Conservation (phyloP, 2,329 filamentous ascomycete species). For the Aspergillus unguis region DNA sequence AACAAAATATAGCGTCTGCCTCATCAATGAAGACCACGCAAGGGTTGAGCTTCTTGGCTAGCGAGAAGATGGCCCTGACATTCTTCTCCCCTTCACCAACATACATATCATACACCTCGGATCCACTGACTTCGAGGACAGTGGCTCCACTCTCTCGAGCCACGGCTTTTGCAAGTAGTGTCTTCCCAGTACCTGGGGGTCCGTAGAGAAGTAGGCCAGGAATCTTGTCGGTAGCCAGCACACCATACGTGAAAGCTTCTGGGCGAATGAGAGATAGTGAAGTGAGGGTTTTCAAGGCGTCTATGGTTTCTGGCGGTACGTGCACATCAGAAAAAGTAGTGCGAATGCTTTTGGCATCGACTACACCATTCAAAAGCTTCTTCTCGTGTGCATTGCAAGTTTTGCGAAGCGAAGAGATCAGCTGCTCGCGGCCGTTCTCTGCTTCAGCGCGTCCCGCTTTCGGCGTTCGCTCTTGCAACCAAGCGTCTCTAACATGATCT, state of each 20-base stretch:
- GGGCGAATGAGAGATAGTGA: slow-evolving; percentile 81
- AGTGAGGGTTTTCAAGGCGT: slow-evolving; percentile 83
- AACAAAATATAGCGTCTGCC: slow-evolving; percentile 85
- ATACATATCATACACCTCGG: slow-evolving; percentile 93
- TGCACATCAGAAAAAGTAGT: slow-evolving; percentile 88
- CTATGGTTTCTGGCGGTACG: slow-evolving; percentile 74
- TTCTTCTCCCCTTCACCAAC: slow-evolving; percentile 97
- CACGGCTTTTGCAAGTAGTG: slow-evolving; percentile 61
- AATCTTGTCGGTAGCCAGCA: slow-evolving; percentile 85
- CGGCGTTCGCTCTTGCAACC: slow-evolving; percentile 34
- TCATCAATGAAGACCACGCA: slow-evolving; percentile 97
- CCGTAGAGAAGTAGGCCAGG: slow-evolving; percentile 86
- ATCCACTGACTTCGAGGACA: slow-evolving; percentile 79
- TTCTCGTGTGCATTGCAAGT: slow-evolving; percentile 75
- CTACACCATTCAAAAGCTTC: slow-evolving; percentile 74
- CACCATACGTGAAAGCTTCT: slow-evolving; percentile 94
- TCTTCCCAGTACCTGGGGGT: slow-evolving; percentile 68
- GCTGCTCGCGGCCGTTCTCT: slow-evolving; percentile 36
- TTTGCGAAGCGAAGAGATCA: slow-evolving; percentile 51
- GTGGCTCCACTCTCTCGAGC: slow-evolving; percentile 65
- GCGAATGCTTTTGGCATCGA: slow-evolving; percentile 75
- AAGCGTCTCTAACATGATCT: slow-evolving; percentile 37
- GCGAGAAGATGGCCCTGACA: slow-evolving; percentile 82
- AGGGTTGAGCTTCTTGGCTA: slow-evolving; percentile 86
- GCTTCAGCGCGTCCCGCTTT: slow-evolving; percentile 30